phyloP scores from a whole-genome alignment of 148 eudicot species.

The Silene uniflora region DNA sequence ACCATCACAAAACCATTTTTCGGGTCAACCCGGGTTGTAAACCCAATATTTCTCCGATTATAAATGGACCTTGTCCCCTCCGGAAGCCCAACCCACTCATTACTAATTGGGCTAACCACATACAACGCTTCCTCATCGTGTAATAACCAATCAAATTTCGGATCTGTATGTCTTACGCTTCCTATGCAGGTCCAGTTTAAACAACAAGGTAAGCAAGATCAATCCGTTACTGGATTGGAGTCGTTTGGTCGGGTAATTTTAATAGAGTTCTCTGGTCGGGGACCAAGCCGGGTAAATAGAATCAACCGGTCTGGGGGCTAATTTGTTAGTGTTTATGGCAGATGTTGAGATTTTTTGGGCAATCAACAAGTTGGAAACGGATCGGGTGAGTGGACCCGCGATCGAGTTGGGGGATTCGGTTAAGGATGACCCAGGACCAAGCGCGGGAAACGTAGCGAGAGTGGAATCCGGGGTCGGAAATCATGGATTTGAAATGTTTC shows the following conservation, averaged over 20 bases:
- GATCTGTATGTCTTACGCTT: background rate
- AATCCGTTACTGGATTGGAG: conserved; percentile 12
- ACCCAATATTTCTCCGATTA: background rate
- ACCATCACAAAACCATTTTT: background rate
- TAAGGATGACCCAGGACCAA: background rate
- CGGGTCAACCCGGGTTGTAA: background rate
- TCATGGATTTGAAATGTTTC: background rate
- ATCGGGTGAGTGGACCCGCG: background rate
- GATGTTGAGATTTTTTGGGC: background rate
- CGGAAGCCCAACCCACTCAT: conserved; percentile 2
- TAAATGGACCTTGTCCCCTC: background rate
- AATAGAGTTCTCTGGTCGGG: background rate
- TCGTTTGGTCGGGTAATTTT: background rate
- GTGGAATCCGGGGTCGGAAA: background rate
- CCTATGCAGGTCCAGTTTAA: background rate
- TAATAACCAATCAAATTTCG: background rate
- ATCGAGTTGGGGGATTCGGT: background rate
- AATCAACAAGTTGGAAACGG: background rate
- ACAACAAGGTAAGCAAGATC: background rate
- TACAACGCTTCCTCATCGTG: background rate
- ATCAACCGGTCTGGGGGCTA: background rate
- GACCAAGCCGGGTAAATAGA: background rate
- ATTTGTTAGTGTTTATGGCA: background rate
- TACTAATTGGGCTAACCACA: conserved; percentile 13
- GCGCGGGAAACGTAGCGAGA: background rate